These are phyloP conservation scores for Nannizziopsis barbatae DNA, from an alignment of 2,329 filamentous ascomycete genomes.

Conservation along the genomic window DNA sequence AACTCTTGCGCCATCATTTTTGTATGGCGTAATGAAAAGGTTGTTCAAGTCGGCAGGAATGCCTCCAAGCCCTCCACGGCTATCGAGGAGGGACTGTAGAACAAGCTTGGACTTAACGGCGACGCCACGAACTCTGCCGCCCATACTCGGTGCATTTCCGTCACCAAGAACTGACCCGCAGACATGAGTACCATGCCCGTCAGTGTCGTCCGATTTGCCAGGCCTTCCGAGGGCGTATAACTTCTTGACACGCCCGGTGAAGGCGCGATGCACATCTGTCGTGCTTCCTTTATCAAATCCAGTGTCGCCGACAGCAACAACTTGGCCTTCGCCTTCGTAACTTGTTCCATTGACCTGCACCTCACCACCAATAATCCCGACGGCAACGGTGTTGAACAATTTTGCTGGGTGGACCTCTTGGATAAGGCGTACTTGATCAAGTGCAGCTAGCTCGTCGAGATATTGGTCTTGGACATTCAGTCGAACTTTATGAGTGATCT, in stretches of 20 bases:
- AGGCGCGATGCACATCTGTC: slow-evolving; percentile 16
- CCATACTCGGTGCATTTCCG: slow-evolving; percentile 12
- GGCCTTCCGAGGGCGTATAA: slow-evolving; percentile 13
- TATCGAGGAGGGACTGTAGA: slow-evolving; percentile 17
- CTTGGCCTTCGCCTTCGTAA: slow-evolving; percentile 16
- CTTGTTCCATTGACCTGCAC: slow-evolving; percentile 4
- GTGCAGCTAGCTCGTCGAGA: slow-evolving; percentile 14
- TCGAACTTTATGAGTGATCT: slow-evolving; percentile 10
- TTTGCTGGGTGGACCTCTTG: slow-evolving; percentile 13
- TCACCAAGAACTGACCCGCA: slow-evolving; percentile 18
- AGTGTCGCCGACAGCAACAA: slow-evolving; percentile 19
- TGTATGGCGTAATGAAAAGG: slow-evolving; percentile 17
- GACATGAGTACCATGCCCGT: slow-evolving; percentile 21
- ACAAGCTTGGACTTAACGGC: slow-evolving; percentile 18
- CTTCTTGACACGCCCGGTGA: slow-evolving; percentile 16
- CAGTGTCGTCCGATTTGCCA: slow-evolving; percentile 12
- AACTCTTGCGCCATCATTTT: slow-evolving; percentile 14
- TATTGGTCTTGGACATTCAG: slow-evolving; percentile 13
- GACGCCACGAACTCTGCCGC: slow-evolving; percentile 15
- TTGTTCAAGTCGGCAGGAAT: slow-evolving; percentile 16
- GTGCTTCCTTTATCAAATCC: slow-evolving; percentile 18
- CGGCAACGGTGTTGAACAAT: slow-evolving; percentile 19
- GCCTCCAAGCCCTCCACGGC: slow-evolving; percentile 11
- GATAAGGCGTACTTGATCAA: slow-evolving; percentile 15
- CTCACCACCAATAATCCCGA: slow-evolving; percentile 14